phyloP scores from a whole-genome alignment of 2,329 filamentous ascomycete species.

The Monosporascus sp. region DNA sequence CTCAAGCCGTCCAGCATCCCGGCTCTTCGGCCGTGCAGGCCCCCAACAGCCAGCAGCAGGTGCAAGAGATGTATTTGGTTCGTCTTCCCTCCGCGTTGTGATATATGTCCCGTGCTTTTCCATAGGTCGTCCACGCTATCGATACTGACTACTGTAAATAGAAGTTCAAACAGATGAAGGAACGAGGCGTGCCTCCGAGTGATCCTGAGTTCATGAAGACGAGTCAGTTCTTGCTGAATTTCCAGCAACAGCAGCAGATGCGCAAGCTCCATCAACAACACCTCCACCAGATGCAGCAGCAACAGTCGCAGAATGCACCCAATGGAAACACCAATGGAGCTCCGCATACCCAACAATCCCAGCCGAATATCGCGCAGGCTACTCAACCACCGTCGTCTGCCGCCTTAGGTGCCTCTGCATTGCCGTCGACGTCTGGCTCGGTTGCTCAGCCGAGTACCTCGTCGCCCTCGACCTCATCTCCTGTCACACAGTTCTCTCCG shows the following conservation, averaged over 20 bases:
- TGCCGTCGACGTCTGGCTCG: slow-evolving; percentile 29
- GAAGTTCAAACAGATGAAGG: slow-evolving; percentile 89
- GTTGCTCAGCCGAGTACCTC: slow-evolving; percentile 25
- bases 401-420: slow-evolving; percentile 33
- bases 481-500: slow-evolving; percentile 57
- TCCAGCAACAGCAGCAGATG: slow-evolving; percentile 62
- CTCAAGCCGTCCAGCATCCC: slow-evolving; percentile 62
- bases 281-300: slow-evolving; percentile 42
- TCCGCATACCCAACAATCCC: slow-evolving; percentile 32
- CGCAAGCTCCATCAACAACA: slow-evolving; percentile 54
- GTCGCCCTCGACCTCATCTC: slow-evolving; percentile 25
- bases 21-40: slow-evolving; percentile 54
- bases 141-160: slow-evolving; percentile 38
- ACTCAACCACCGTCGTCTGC: slow-evolving; percentile 29
- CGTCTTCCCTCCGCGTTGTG: slow-evolving; percentile 2
- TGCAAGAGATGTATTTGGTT: slow-evolving; percentile 68
- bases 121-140: background rate
- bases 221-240: slow-evolving; percentile 65
- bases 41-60: slow-evolving; percentile 68
- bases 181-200: slow-evolving; percentile 69
- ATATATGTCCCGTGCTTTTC: slow-evolving; percentile 5
- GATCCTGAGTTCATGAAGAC: slow-evolving; percentile 87
- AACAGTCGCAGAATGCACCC: slow-evolving; percentile 44
- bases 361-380: slow-evolving; percentile 27
- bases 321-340: slow-evolving; percentile 52